Conservation (phyloP, 331 rosid species). For the Dryas integrifolia region DNA sequence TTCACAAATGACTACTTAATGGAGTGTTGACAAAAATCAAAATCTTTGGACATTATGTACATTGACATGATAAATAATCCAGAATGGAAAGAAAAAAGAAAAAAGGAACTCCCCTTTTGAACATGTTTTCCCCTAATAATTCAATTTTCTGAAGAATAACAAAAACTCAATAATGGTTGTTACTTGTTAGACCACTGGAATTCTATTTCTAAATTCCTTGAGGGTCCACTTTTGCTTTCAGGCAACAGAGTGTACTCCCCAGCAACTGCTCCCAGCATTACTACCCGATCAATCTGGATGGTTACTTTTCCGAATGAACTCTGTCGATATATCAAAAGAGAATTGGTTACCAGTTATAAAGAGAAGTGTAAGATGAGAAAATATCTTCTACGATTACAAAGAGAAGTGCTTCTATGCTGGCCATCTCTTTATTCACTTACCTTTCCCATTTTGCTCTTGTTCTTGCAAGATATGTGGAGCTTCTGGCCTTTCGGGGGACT, state of each 20-base stretch:
- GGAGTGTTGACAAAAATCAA: conserved; percentile 31
- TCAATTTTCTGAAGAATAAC: conserved; percentile 11
- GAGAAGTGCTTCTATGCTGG: neutral
- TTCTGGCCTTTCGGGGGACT: conserved; percentile 99
- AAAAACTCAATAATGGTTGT: conserved; percentile 25
- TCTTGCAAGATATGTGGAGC: conserved; percentile 97
- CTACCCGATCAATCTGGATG: conserved; percentile 91
- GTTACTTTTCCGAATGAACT: conserved; percentile 97
- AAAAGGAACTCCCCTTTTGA: conserved; percentile 20
- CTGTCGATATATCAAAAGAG: conserved; percentile 43
- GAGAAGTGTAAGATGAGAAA: neutral
- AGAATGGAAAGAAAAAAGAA: conserved; percentile 27
- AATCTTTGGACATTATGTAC: conserved; percentile 57
- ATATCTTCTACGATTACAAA: neutral
- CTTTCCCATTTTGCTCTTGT: conserved; percentile 99
- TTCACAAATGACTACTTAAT: conserved; percentile 45
- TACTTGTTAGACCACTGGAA: conserved; percentile 96
- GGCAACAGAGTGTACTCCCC: conserved; percentile 93
- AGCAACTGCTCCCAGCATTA: conserved; percentile 96
- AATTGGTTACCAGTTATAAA: conserved; percentile 9
- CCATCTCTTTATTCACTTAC: conserved; percentile 32
- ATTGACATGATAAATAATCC: conserved; percentile 50
- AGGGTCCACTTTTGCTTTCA: conserved; percentile 84
- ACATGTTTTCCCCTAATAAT: conserved; percentile 21
- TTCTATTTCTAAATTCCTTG: conserved; percentile 93